Evolutionary conservation across 805 yeast species (phyloP).

Genomic region (Priceomyces haplophilus): DNA sequence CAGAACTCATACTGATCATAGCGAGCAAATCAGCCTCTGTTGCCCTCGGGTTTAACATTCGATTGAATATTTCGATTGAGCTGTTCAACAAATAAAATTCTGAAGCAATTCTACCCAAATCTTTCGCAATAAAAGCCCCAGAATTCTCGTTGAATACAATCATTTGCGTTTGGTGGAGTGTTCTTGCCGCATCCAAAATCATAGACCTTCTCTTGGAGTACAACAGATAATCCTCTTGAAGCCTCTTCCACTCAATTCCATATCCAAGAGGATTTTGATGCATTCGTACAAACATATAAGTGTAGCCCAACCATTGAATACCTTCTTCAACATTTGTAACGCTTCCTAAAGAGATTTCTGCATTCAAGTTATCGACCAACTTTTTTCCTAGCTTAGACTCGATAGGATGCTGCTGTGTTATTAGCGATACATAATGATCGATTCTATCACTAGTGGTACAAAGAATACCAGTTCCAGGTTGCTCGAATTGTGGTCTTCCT

Average conservation of each 20-base stretch:
- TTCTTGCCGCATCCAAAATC: slow-evolving; percentile 75
- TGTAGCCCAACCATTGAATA: slow-evolving; percentile 96
- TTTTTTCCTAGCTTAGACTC: slow-evolving; percentile 79
- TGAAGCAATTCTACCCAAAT: slow-evolving; percentile 90
- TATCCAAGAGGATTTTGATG: slow-evolving; percentile 88
- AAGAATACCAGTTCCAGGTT: slow-evolving; percentile 86
- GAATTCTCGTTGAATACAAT: slow-evolving; percentile 85
- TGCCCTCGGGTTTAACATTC: slow-evolving; percentile 76
- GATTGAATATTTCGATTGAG: slow-evolving; percentile 85
- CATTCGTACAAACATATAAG: slow-evolving; percentile 93
- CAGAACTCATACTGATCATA: slow-evolving; percentile 87
- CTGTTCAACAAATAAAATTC: slow-evolving; percentile 86
- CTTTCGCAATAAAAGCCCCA: slow-evolving; percentile 76
- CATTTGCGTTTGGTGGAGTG: slow-evolving; percentile 88
- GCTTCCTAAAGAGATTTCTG: slow-evolving; percentile 93
- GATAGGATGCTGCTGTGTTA: slow-evolving; percentile 94
- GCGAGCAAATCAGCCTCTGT: slow-evolving; percentile 90
- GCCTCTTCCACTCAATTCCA: slow-evolving; percentile 84
- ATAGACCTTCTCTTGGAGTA: slow-evolving; percentile 70
- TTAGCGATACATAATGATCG: slow-evolving; percentile 82
- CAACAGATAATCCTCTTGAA: slow-evolving; percentile 78
- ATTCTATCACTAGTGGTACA: slow-evolving; percentile 79
- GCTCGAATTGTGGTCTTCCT: slow-evolving; percentile 96
- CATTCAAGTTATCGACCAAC: slow-evolving; percentile 88
- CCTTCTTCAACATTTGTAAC: slow-evolving; percentile 95